Conservation (phyloP, 2,329 filamentous ascomycete species). For the Nemania diffusa region DNA sequence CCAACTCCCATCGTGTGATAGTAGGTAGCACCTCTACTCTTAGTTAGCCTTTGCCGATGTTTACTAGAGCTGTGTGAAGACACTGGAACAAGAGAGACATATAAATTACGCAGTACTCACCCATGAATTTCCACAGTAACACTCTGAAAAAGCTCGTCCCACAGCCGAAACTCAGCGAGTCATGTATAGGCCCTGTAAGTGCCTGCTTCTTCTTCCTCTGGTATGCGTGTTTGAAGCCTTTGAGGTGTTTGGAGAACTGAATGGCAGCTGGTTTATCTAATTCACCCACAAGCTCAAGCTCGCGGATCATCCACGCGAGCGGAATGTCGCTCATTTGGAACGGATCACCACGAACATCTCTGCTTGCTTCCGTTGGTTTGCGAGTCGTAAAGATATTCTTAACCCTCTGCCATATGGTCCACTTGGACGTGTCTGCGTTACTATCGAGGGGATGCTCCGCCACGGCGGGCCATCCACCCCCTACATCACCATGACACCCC, state of each 20-base stretch:
- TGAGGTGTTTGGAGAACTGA: slow-evolving; percentile 50
- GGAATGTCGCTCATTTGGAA: slow-evolving; percentile 62
- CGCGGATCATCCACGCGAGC: slow-evolving; percentile 64
- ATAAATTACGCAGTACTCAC: slow-evolving; percentile 45
- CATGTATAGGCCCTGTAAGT: slow-evolving; percentile 51
- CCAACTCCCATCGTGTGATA: slow-evolving; percentile 55
- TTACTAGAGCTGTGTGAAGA: not conserved
- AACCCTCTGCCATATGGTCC: slow-evolving; percentile 50
- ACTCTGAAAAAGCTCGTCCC: slow-evolving; percentile 54
- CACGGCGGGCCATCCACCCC: slow-evolving; percentile 61
- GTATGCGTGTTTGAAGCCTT: slow-evolving; percentile 50
- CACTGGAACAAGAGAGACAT: not conserved
- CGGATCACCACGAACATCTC: slow-evolving; percentile 48
- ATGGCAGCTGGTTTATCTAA: slow-evolving; percentile 47
- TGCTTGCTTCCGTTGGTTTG: slow-evolving; percentile 48
- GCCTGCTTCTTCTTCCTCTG: slow-evolving; percentile 48
- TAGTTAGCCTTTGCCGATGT: slow-evolving; percentile 14
- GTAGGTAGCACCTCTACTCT: slow-evolving; percentile 52
- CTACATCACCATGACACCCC: slow-evolving; percentile 64
- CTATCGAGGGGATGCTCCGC: slow-evolving; percentile 40
- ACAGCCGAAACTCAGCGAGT: slow-evolving; percentile 52
- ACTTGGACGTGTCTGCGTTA: slow-evolving; percentile 37
- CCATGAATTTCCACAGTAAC: slow-evolving; percentile 56
- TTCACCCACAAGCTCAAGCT: slow-evolving; percentile 55
- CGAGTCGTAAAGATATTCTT: slow-evolving; percentile 52